Conservation (phyloP, 2,329 filamentous ascomycete genomes). For the Botrytis byssoidea region DNA sequence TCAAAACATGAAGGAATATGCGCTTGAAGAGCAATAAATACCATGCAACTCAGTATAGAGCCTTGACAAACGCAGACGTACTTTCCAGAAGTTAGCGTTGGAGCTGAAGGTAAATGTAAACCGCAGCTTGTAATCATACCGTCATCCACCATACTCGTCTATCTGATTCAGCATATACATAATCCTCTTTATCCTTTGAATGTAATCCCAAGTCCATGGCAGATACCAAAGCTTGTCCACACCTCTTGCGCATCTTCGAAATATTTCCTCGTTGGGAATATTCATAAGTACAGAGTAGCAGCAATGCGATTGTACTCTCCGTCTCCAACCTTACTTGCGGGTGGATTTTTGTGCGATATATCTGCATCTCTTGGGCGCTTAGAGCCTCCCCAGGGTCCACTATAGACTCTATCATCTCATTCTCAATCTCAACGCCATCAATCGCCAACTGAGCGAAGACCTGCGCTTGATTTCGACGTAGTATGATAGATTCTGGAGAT, state of each 20-base stretch:
- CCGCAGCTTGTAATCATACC: constrained; percentile 33
- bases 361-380: constrained; percentile 25
- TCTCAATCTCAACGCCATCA: constrained; percentile 50
- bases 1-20: not conserved
- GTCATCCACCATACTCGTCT: constrained; percentile 55
- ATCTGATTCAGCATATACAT: constrained; percentile 47
- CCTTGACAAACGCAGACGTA: constrained; percentile 52
- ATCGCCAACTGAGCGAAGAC: constrained; percentile 49
- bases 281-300: constrained; percentile 52
- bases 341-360: constrained; percentile 44
- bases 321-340: constrained; percentile 46
- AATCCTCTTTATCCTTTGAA: constrained; percentile 41
- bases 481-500: constrained; percentile 43
- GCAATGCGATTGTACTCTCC: constrained; percentile 49
- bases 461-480: constrained; percentile 49
- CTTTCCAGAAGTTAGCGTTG: constrained; percentile 29
- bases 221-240: constrained; percentile 48
- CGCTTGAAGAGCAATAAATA: constrained; percentile 32
- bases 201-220: constrained; percentile 49
- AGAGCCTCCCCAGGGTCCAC: constrained; percentile 47
- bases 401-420: constrained; percentile 48
- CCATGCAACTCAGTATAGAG: constrained; percentile 51
- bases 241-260: constrained; percentile 51
- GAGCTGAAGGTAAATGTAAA: not conserved
- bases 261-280: constrained; percentile 54